Percentiles rank a stretch among this genome's conserved stretches.
Conservation (phyloP, 495 filamentous ascomycete genomes). For the Aspergillus sclerotiicarbonarius region DNA sequence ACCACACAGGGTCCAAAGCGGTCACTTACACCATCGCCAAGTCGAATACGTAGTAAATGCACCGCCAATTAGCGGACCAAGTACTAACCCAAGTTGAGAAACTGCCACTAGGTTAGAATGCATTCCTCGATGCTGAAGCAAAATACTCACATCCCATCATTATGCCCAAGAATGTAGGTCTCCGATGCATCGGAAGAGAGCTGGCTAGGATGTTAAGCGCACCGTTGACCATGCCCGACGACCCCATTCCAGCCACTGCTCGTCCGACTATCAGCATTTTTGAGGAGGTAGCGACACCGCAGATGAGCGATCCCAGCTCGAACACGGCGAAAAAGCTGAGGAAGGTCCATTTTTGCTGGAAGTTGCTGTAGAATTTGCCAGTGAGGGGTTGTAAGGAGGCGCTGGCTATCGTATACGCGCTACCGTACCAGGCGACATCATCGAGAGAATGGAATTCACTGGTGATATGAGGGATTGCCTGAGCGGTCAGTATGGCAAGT, state of each 20-base stretch:
- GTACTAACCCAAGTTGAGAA: constrained; percentile 11
- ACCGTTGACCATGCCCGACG: constrained; percentile 22
- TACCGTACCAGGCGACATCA: constrained; percentile 41
- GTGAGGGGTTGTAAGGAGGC: constrained; percentile 8
- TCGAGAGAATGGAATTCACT: constrained; percentile 28
- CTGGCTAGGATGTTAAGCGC: constrained; percentile 5
- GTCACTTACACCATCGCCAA: constrained; percentile 65
- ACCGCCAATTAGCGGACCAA: constrained; percentile 55
- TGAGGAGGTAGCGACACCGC: constrained; percentile 65
- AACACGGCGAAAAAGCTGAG: constrained; percentile 65
- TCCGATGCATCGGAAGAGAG: background rate
- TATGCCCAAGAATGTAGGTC: constrained; percentile 12
- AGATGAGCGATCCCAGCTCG: constrained; percentile 60
- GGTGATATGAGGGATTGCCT: constrained; percentile 29
- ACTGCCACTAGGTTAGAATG: background rate
- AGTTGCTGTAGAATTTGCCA: constrained; percentile 11
- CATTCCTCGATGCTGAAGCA: background rate
- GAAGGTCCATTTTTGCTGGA: constrained; percentile 11
- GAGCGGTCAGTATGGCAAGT: background rate
- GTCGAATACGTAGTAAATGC: constrained; percentile 43
- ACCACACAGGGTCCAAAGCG: background rate
- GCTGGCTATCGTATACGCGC: constrained; percentile 31
- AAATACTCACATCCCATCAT: constrained; percentile 1
- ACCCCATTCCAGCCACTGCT: constrained; percentile 70
- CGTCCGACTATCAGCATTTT: constrained; percentile 70